Evolutionary conservation across 495 filamentous ascomycete genomes (phyloP), one percentile per base, ranked within the genome.

Genomic region (Darksidea phi): DNA sequence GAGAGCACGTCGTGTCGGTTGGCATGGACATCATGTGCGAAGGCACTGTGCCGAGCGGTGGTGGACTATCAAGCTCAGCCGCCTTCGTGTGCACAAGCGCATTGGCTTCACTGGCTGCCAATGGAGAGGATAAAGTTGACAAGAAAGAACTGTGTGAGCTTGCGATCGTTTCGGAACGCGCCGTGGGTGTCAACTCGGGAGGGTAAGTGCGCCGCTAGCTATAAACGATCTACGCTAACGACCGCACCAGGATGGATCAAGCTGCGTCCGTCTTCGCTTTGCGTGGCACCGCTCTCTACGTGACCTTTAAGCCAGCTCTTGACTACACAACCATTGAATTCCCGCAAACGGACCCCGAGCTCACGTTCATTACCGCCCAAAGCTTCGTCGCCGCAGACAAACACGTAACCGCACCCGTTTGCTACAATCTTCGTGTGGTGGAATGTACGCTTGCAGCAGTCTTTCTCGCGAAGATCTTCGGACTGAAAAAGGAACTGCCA

Each of bases 371-470:
- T 57, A 90, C 96, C 68, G 94, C 93, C 18, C 93, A 97, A 71
- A 91, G 87, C 52, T 96, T 96, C 73, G 88, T 97, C 54, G 84
- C 87, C 37, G 88, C 91, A 10, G 90, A 97, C 76, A 98, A 98
- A 74, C 90, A 95, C 71, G 88, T 92, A 34, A 96, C 91, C 0
- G 94, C 87, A 0, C 92, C 92, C 0, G 85, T 91, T 54, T 90
- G 90, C 78, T 98, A 97, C 79, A 98, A 98, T 74, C 85, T 98
- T 6, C 87, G 94, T 17, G 94, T 98, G 0, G 94, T 97, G 8
- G 94, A 97, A 73, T 95, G 90, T 76, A 91, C 86, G 6, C 81
- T 98, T 32, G 95, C 95, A 12, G 90, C 94, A 1, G 86, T 88
- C 69, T 84, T 79, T 61, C 82, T 90, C 1, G 82, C 84, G 36